Conservation (phyloP, 2,329 filamentous ascomycete genomes). For the Colletotrichum tanaceti region DNA sequence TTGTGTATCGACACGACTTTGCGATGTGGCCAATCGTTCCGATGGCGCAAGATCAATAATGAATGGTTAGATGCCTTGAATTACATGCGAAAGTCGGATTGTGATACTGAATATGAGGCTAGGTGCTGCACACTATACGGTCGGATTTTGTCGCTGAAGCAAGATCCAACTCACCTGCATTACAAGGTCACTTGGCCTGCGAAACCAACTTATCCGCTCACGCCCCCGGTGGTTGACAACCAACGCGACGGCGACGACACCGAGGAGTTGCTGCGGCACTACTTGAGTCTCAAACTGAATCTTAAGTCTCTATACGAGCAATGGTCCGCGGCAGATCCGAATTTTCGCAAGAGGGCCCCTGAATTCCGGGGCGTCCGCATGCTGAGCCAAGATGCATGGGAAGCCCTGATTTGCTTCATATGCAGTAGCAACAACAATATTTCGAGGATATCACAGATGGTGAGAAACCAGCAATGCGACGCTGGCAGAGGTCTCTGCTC, state of each 20-base stretch:
- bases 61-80: conserved; percentile 73
- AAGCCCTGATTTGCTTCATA: conserved; percentile 92
- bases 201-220: conserved; percentile 35
- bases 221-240: conserved; percentile 22
- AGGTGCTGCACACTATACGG: conserved; percentile 88
- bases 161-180: conserved; percentile 82
- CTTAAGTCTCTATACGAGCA: conserved; percentile 81
- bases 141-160: conserved; percentile 84
- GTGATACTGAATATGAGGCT: neutral
- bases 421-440: conserved; percentile 99
- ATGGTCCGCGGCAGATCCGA: conserved; percentile 87
- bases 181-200: conserved; percentile 78
- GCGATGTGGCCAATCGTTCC: conserved; percentile 94
- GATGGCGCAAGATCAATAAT: conserved; percentile 87
- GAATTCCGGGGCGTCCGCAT: conserved; percentile 93
- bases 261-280: conserved; percentile 79
- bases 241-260: conserved; percentile 71
- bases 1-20: conserved; percentile 95
- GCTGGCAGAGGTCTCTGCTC: neutral
- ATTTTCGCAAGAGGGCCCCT: conserved; percentile 88
- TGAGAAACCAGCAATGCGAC: conserved; percentile 48
- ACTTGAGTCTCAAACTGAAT: conserved; percentile 87
- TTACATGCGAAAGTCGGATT: neutral
- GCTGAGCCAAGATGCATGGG: conserved; percentile 94
- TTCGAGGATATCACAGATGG: conserved; percentile 93